A percentile compares a stretch with the other conserved stretches of the same genome.
Conservation (phyloP, 345 rosid species). For the Citrus sp. region DNA sequence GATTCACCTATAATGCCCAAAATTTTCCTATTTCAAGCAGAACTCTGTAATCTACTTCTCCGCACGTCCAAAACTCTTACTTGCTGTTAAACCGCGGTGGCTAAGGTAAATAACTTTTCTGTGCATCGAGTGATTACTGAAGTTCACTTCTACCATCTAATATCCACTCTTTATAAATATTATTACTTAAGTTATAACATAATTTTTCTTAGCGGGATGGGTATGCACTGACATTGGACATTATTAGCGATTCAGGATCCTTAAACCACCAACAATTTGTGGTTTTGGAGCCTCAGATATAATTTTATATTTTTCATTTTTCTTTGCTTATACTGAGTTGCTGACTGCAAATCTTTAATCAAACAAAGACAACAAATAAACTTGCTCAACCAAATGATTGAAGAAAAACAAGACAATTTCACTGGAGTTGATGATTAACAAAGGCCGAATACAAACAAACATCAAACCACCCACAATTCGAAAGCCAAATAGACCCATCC, state of each 20-base stretch:
- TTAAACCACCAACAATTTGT: not conserved
- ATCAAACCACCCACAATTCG: constrained; percentile 18
- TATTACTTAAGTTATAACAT: not conserved
- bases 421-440: constrained; percentile 23
- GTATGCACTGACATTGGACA: not conserved
- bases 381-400: constrained; percentile 13
- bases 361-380: not conserved
- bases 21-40: not conserved
- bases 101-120: not conserved
- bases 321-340: too few relatives aligned
- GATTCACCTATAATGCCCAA: not conserved
- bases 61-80: not conserved
- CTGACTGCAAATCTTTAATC: not conserved
- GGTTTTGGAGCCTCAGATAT: not conserved
- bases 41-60: not conserved
- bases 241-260: not conserved
- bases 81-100: not conserved
- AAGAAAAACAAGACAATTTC: constrained; percentile 9
- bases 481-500: constrained; percentile 21
- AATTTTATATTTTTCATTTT: too few relatives aligned
- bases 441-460: constrained; percentile 27
- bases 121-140: not conserved
- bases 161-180: not conserved
- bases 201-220: not conserved
- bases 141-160: not conserved